A percentile compares a stretch with the other conserved stretches of the same genome.
These are phyloP conservation scores for Candida endomychidarum DNA, from an alignment of 805 yeast genomes.

Conservation along the genomic window DNA sequence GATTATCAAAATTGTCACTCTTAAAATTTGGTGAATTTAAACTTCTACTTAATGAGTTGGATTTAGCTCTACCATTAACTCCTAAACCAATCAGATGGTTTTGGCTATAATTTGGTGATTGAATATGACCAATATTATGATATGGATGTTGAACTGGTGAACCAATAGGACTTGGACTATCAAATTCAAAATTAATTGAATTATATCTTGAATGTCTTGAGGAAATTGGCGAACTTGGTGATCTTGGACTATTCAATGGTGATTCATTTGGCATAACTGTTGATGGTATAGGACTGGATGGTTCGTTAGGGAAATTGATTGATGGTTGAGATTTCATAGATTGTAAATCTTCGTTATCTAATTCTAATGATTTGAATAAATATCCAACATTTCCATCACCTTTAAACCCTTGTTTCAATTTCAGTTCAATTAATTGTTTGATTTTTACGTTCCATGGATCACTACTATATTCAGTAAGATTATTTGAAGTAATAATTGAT, in stretches of 20 bases:
- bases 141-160: conserved; percentile 5
- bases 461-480: conserved; percentile 20
- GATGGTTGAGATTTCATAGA: conserved; percentile 15
- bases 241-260: conserved; percentile 1
- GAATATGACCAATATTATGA: conserved; percentile 2
- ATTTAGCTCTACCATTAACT: conserved; percentile 2
- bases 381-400: conserved; percentile 38
- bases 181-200: conserved; percentile 5
- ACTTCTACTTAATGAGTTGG: background rate
- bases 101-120: conserved; percentile 1
- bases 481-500: conserved; percentile 26
- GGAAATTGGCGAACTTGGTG: conserved; percentile 4
- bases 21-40: background rate
- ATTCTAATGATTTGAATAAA: conserved; percentile 25
- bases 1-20: conserved; percentile 12
- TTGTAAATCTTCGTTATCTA: conserved; percentile 15
- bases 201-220: conserved; percentile 5
- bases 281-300: conserved; percentile 7
- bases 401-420: conserved; percentile 23
- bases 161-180: conserved; percentile 3
- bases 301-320: conserved; percentile 15
- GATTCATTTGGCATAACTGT: conserved; percentile 2
- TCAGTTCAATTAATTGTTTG: conserved; percentile 17
- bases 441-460: conserved; percentile 27
- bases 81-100: conserved; percentile 3